Percentiles rank a stretch among this genome's conserved stretches.
Evolutionary conservation across 768 basidiomycete species (phyloP).

Genomic region (Russula earlei): DNA sequence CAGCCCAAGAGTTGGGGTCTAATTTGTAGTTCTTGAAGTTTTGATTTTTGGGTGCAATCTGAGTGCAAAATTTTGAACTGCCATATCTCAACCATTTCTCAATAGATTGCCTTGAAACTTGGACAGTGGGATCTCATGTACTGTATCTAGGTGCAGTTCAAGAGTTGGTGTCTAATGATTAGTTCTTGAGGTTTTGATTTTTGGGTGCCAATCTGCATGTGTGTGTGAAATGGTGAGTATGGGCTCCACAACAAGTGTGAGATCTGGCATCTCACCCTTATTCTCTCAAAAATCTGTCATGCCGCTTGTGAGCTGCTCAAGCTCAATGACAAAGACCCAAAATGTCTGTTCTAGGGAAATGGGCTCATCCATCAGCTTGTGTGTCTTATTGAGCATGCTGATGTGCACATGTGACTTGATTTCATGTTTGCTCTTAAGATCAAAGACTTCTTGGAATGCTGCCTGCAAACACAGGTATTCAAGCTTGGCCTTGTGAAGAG

Average conservation of each 20-base stretch:
- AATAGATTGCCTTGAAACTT: too few species aligned
- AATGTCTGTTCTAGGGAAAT: conserved; percentile 99
- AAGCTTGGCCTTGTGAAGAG: conserved; percentile 96
- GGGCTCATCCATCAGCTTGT: conserved; percentile 94
- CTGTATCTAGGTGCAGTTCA: too few species aligned
- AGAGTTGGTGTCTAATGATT: too few species aligned
- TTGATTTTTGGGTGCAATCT: too few species aligned
- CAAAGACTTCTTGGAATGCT: conserved; percentile 99
- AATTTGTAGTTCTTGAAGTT: too few species aligned
- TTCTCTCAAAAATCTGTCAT: conserved; percentile 99
- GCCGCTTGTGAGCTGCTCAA: conserved; percentile 99
- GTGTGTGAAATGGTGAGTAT: too few species aligned
- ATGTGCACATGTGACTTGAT: conserved; percentile 98
- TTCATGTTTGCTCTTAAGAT: conserved; percentile 99
- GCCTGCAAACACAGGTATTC: conserved; percentile 99
- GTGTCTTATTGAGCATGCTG: conserved; percentile 99
- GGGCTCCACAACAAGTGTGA: conserved; percentile 99
- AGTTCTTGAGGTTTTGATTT: too few species aligned
- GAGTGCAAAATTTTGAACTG: too few species aligned
- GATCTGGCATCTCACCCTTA: conserved; percentile 98
- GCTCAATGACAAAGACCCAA: conserved; percentile 98
- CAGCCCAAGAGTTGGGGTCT: too few species aligned
- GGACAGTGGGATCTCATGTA: too few species aligned
- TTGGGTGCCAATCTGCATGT: too few species aligned
- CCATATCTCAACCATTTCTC: too few species aligned